Percentiles rank a stretch among this genome's conserved stretches.
phyloP scores from a whole-genome alignment of 768 basidiomycete species.

The Suillus cothurnatus region DNA sequence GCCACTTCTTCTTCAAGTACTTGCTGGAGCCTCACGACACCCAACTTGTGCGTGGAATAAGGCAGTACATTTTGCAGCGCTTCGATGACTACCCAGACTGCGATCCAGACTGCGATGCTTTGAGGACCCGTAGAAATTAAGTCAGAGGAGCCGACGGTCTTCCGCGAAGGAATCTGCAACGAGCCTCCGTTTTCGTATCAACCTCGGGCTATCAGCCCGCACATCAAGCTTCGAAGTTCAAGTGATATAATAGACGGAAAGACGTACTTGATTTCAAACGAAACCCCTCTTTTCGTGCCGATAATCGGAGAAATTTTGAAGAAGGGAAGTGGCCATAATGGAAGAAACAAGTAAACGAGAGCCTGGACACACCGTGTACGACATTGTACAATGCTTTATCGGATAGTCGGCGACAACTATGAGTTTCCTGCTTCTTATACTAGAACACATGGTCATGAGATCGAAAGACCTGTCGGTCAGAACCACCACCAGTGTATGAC shows the following conservation, averaged over 20 bases:
- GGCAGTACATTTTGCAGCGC: neutral
- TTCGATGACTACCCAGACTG: neutral
- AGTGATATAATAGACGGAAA: neutral
- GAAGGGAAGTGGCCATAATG: neutral
- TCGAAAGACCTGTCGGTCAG: neutral
- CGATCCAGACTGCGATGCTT: neutral
- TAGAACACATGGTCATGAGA: neutral
- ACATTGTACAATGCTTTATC: neutral
- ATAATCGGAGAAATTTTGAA: neutral
- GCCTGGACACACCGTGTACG: neutral
- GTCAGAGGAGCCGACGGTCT: neutral
- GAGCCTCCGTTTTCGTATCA: neutral
- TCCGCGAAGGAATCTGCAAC: neutral
- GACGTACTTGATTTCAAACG: neutral
- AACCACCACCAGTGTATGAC: neutral
- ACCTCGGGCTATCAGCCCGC: neutral
- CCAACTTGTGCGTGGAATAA: too few species aligned
- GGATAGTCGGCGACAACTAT: neutral
- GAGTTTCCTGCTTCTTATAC: neutral
- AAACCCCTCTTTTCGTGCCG: neutral
- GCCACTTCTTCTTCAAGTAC: neutral
- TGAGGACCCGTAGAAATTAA: neutral
- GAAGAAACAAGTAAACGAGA: neutral
- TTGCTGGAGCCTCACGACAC: neutral
- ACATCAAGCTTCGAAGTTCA: neutral